Evolutionary conservation across 2,329 filamentous ascomycete species (phyloP), one percentile per base, ranked within the genome.

Genomic region (Pestalotiopsis sp.): DNA sequence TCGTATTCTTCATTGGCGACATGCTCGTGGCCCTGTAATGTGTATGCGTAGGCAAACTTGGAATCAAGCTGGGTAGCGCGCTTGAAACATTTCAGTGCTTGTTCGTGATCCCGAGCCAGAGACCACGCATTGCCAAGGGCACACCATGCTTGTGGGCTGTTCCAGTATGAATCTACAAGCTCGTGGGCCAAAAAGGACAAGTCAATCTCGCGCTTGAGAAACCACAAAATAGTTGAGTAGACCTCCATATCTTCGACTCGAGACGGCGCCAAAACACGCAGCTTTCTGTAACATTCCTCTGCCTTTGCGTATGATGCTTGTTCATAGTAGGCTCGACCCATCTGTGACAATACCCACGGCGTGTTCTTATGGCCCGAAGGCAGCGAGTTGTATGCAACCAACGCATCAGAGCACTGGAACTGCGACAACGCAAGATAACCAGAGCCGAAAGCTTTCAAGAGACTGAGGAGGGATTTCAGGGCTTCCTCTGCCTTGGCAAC

Each of bases 221-320:
- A 94, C 96, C 97, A 99, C n/a, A 99, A 86, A n/a, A 97, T 91
- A 0, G 96, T 99, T 14, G 95, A 98, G 80, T 97, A 99, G 44
- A 98, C 91, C 77, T 99, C 96, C 94, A 98, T 98, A 75, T 98
- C 94, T 76, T 97, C 92, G 58, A 97, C 85, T 3, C 93, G 89
- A 1, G 93, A 92, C 1, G 95, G 95, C 13, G 93, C 91, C 72
- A 96, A 85, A 39, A 91, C 88, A 64, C 94, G 90, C 71, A 99
- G 88, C 67, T 90, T 89, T 68, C 89, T 86, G 78, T 97, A 99
- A 74, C 91, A 92, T 71, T 92, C 93, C 77, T 97, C 95, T 3
- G 96, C 94, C 70, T 97, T 93, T 2, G 85, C 83, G 76, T 98
- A 98, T 71, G 91, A 88, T 10, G 92, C 92, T 77, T 95, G 93